Base-by-base conservation (phyloP, 2,329 filamentous ascomycete genomes). In the Cladosporium phlei region DNA sequence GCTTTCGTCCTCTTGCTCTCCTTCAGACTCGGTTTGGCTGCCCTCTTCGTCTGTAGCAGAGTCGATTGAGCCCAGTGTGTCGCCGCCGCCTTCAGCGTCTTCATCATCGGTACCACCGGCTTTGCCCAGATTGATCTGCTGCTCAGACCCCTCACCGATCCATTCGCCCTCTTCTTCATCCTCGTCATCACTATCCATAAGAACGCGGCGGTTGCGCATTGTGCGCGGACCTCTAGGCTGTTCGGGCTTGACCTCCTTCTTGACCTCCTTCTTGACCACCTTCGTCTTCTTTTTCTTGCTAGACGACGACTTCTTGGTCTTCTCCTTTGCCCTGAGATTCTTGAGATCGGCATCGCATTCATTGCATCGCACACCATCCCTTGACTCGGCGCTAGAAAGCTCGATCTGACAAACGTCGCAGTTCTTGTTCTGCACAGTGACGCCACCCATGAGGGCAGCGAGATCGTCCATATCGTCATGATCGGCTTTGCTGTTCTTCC, bases 41-140 rank as follows among this genome's bases (percentile, higher is more conserved):
- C 37, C 6, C 16, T 76, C 69, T 2, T 74, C 74, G 8, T 79
- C 75, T 22, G 66, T 66, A 37, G 73, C 72, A 29, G 83, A 86
- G 58, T 93, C 86, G 22, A 86, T 80, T 0, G 83, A 81, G 28
- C 78, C 78, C 39, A 95, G 74, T 63, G 80, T 88, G 47, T 94
- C 86, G 17, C 88, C 90, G 3, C 85, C 88, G 2, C 88, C 88
- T 62, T 95, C 90, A 2, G 85, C 87, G 61, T 95, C 80, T 64
- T 95, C 88, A 52, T 95, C 88, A 43, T 88, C 85, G n/a, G 80
- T 79, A 3, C 86, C 88, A n/a, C 88, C 88, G 34, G 86, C 85
- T 61, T 83, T 85, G 28, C 60, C 60, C 7, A 60, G 53, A 3
- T 82, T 61, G 1, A 73, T 61, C 0, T 76, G 73, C 34, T 77